These are phyloP conservation scores for Berberis thunbergii DNA, from an alignment of 164 flowering plant genomes.

Conservation along the genomic window DNA sequence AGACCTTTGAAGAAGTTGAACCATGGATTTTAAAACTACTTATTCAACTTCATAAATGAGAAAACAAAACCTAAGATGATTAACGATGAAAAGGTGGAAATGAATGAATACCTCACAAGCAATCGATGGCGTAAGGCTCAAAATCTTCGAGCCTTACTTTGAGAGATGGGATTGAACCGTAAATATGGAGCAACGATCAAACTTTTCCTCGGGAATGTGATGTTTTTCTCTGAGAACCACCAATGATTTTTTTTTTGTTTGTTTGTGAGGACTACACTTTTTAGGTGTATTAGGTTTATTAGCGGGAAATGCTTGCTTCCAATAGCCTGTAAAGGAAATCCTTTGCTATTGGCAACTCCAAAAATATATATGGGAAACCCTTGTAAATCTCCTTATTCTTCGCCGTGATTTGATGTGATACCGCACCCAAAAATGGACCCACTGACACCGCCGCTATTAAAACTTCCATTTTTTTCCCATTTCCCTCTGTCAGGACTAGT, in stretches of 20 bases:
- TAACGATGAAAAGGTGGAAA: too few species aligned
- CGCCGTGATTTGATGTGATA: too few species aligned
- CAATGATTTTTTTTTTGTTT: slow-evolving; percentile 34
- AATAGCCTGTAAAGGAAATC: too few species aligned
- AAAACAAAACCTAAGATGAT: neutral
- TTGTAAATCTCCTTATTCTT: too few species aligned
- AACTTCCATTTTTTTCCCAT: too few species aligned
- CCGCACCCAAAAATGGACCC: too few species aligned
- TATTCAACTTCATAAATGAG: neutral
- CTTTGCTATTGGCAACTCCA: too few species aligned
- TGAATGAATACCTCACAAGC: slow-evolving; percentile 62
- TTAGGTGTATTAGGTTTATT: neutral
- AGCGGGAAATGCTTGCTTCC: neutral
- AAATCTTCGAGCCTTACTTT: slow-evolving; percentile 92
- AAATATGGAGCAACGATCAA: slow-evolving; percentile 43
- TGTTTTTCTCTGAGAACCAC: slow-evolving; percentile 31
- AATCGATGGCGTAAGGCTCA: slow-evolving; percentile 81
- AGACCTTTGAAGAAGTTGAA: neutral
- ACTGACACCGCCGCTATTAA: too few species aligned
- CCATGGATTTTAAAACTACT: neutral
- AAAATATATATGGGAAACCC: too few species aligned
- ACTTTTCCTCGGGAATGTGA: slow-evolving; percentile 9
- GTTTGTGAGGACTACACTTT: neutral
- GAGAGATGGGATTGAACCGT: slow-evolving; percentile 65
- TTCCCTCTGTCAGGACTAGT: too few species aligned